phyloP scores from a whole-genome alignment of 2,329 filamentous ascomycete species.

The Colletotrichum salicis region DNA sequence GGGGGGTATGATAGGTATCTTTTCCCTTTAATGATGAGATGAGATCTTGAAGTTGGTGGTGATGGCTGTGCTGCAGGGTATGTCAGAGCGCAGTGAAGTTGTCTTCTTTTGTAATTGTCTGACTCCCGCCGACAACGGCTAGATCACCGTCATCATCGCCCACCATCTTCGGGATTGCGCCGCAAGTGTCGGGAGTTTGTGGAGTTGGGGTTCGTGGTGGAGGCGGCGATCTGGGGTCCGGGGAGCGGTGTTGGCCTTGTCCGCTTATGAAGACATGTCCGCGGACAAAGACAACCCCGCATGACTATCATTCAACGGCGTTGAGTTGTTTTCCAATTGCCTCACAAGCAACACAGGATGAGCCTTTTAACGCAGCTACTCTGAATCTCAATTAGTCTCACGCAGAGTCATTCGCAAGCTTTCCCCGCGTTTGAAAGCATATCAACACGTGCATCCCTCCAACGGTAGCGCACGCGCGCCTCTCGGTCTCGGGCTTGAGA shows the following conservation, averaged over 20 bases:
- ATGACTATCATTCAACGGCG: not conserved
- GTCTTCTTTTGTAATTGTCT: conserved; percentile 25
- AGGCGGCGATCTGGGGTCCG: conserved; percentile 27
- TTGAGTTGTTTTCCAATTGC: not conserved
- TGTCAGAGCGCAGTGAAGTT: conserved; percentile 3
- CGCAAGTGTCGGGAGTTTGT: conserved; percentile 9
- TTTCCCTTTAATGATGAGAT: not conserved
- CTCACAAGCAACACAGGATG: not conserved
- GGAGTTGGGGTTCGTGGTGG: conserved; percentile 16
- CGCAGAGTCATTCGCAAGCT: not conserved
- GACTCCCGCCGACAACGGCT: conserved; percentile 21
- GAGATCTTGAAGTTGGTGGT: not conserved
- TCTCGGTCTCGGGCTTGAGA: not conserved
- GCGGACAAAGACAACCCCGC: conserved; percentile 22
- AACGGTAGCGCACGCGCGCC: not conserved
- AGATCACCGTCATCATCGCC: conserved; percentile 12
- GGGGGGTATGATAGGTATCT: not conserved
- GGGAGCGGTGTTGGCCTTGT: conserved; percentile 9
- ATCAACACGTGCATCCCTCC: not conserved
- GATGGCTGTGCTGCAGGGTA: not conserved
- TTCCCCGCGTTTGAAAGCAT: conserved; percentile 1
- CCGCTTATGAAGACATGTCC: not conserved
- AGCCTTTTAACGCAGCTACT: not conserved
- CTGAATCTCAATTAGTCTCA: not conserved
- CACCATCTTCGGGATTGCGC: conserved; percentile 14